Percentiles rank a stretch among this genome's conserved stretches.
These are phyloP conservation scores for Aurantiochytrium sp. DNA, from an alignment of 108 stramenopile genomes.

Conservation along the genomic window DNA sequence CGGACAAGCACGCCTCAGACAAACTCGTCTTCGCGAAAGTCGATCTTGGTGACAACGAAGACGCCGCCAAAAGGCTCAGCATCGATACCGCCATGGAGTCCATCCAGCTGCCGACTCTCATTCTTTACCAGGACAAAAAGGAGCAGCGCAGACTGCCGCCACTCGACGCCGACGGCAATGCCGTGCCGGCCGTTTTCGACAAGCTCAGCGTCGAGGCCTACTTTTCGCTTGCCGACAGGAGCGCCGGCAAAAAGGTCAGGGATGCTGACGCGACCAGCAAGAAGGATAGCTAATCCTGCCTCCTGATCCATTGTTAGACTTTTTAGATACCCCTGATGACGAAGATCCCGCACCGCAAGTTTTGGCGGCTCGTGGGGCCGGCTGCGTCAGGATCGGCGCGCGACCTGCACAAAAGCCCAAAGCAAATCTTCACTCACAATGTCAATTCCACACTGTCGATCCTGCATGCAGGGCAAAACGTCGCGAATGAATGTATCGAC, in stretches of 20 bases:
- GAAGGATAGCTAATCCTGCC: background rate
- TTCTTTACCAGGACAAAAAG: background rate
- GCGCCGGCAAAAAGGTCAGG: background rate
- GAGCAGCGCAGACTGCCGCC: background rate
- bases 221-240: background rate
- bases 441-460: too few relatives aligned
- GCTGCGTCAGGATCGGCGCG: too few relatives aligned
- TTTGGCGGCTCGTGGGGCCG: too few relatives aligned
- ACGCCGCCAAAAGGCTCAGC: background rate
- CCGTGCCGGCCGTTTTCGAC: background rate
- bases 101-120: background rate
- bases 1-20: background rate
- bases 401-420: too few relatives aligned
- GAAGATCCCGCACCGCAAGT: too few relatives aligned
- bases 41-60: background rate
- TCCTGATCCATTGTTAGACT: too few relatives aligned
- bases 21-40: background rate
- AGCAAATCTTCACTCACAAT: too few relatives aligned
- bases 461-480: too few relatives aligned
- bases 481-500: too few relatives aligned
- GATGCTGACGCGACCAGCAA: background rate
- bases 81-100: background rate
- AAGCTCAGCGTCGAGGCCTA: background rate
- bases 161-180: background rate
- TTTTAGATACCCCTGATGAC: too few relatives aligned